phyloP scores from a whole-genome alignment of 495 filamentous ascomycete genomes.

The Lasiosphaeria hispida region DNA sequence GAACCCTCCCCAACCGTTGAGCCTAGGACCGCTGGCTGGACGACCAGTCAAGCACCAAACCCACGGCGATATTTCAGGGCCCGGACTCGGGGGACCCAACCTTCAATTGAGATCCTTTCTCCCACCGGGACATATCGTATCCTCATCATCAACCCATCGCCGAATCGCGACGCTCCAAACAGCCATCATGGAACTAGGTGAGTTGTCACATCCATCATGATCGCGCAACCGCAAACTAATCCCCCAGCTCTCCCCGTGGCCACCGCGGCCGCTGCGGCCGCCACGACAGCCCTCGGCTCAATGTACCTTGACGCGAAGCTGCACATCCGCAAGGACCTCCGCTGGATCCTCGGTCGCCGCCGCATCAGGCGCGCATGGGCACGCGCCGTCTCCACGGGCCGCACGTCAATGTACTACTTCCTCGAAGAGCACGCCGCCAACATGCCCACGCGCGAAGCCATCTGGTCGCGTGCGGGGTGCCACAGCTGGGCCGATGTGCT shows the following conservation, averaged over 20 bases:
- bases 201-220: neutral
- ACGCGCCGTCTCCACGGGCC: constrained; percentile 45
- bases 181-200: constrained; percentile 2
- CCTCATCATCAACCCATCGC: neutral
- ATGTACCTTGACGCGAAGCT: constrained; percentile 73
- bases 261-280: constrained; percentile 52
- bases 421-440: constrained; percentile 55
- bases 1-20: no score
- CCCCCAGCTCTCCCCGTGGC: neutral
- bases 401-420: constrained; percentile 61
- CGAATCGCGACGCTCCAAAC: neutral
- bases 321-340: constrained; percentile 60
- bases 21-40: no score
- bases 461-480: constrained; percentile 64
- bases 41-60: no score
- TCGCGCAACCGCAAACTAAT: no score
- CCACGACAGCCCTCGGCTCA: constrained; percentile 47
- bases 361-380: constrained; percentile 39
- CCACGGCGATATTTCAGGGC: no score
- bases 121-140: no score
- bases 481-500: constrained; percentile 64
- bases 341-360: constrained; percentile 30
- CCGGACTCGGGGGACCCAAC: no score
- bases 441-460: constrained; percentile 50
- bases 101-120: no score